Evolutionary conservation across 352 stramenopile genomes (phyloP).

Genomic region (Phytophthora palmivora): DNA sequence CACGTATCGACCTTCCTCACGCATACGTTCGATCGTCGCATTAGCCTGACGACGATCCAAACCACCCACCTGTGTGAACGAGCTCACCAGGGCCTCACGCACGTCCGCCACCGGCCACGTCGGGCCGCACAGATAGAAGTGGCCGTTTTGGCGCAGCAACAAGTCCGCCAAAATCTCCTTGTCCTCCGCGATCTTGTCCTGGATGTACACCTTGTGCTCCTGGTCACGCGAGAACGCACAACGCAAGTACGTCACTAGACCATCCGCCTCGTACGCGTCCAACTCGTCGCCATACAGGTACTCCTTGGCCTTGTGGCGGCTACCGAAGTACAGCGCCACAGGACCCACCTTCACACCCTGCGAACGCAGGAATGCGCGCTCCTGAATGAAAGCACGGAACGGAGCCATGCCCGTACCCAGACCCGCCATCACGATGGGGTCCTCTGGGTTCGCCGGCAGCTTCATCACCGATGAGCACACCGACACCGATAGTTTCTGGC

Average conservation of each 20-base stretch:
- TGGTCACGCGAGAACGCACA: slow-evolving; percentile 91
- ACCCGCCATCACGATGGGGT: slow-evolving; percentile 88
- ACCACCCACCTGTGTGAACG: slow-evolving; percentile 58
- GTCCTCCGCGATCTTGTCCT: slow-evolving; percentile 88
- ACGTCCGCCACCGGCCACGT: slow-evolving; percentile 85
- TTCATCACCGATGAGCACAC: slow-evolving; percentile 85
- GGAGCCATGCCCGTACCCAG: slow-evolving; percentile 90
- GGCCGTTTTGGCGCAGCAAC: slow-evolving; percentile 76
- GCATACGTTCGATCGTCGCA: slow-evolving; percentile 80
- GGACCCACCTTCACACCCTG: slow-evolving; percentile 74
- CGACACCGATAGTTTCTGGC: slow-evolving; percentile 67
- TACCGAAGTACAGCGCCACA: slow-evolving; percentile 95
- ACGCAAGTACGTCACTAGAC: slow-evolving; percentile 83
- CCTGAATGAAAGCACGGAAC: slow-evolving; percentile 92
- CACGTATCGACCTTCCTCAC: slow-evolving; percentile 81
- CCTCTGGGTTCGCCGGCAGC: slow-evolving; percentile 65
- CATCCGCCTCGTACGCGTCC: slow-evolving; percentile 83
- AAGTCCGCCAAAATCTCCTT: slow-evolving; percentile 75
- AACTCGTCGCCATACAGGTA: slow-evolving; percentile 96
- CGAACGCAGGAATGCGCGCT: slow-evolving; percentile 79
- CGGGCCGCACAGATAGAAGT: slow-evolving; percentile 89
- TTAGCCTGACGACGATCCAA: slow-evolving; percentile 75
- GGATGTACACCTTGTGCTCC: slow-evolving; percentile 91
- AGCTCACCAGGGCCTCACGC: slow-evolving; percentile 67
- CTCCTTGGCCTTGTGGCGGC: slow-evolving; percentile 91